Base-by-base conservation (phyloP, 805 yeast species). In the Starmerella apis region DNA sequence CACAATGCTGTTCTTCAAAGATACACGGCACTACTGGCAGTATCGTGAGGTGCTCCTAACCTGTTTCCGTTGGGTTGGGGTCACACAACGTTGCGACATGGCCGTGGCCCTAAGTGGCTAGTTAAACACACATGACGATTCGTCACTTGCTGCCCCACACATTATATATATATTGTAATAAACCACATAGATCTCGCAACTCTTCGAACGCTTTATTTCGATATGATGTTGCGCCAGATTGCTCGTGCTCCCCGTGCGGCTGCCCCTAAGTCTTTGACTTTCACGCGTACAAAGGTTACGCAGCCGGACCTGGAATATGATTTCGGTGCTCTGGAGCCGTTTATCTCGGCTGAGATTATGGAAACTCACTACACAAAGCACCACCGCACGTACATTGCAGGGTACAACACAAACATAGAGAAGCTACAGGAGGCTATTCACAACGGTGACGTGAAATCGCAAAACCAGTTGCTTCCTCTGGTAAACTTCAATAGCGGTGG, bases 401-500 rank as follows among this genome's bases (percentile, higher is more conserved):
- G 92, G 43, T 84, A 78, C 72, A 87, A 86, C 71, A 68, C 79
- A 23, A 86, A 92, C 22, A 66, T 76, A 58, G 94, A 83, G 67
- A 81, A 85, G 69, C 72, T 79, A 47, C 75, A 76, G 11, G 83
- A 77, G 59, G 87, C 94, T 43, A 63, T 75, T 53, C 67, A 69
- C 35, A 71, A 72, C 48, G 77, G 80, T 55, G 83, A 81, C 54
- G 70, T 76, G 62, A 77, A 76, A 63, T 68, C 81, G 45, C 73
- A 81, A 61, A 64, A 70, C 50, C 68, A 71, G 53, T 71, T 85
- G 57, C 83, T 82, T 66, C 83, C 83, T 61, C 71, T 75, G 59
- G 78, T 87, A 72, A 86, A 84, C 65, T 86, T 86, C 79, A 88
- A 86, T 68, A 92, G 92, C 59, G 96, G 96, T 66, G 96, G 96